A percentile compares a stretch with the other conserved stretches of the same genome.
These are phyloP conservation scores for Diutina rugosa DNA, from an alignment of 1,139 yeast species.

Conservation along the genomic window DNA sequence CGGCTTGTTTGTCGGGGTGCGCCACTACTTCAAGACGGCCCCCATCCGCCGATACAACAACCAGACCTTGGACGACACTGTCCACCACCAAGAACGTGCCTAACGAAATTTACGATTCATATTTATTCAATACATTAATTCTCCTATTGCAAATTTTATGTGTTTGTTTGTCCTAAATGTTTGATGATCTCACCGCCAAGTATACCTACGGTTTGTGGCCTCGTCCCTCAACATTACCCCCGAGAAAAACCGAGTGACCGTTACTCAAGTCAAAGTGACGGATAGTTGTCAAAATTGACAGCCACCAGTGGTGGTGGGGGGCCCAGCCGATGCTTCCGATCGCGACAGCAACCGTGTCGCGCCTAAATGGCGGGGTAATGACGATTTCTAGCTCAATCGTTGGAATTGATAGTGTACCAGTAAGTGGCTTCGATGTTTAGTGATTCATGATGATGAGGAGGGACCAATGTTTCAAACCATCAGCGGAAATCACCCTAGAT, in stretches of 20 bases:
- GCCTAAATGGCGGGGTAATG: too few species aligned
- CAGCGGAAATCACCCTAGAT: not conserved
- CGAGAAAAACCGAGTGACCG: not conserved
- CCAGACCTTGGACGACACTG: not conserved
- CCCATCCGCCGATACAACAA: not conserved
- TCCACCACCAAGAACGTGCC: not conserved
- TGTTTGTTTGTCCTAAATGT: too few species aligned
- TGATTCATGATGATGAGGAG: not conserved
- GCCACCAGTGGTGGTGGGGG: not conserved
- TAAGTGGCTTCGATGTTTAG: too few species aligned
- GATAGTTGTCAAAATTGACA: too few species aligned
- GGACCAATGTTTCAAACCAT: not conserved
- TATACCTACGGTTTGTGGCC: too few species aligned
- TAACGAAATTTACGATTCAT: not conserved
- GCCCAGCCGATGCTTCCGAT: not conserved
- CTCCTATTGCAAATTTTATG: too few species aligned
- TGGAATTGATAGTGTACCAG: too few species aligned
- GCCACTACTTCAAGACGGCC: not conserved
- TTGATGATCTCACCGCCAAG: too few species aligned
- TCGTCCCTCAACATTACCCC: too few species aligned
- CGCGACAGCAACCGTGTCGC: not conserved
- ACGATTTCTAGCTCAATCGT: too few species aligned
- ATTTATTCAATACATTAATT: not conserved
- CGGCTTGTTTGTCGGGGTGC: not conserved
- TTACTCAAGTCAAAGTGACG: too few species aligned